phyloP scores from a whole-genome alignment of 257 asterid species.

The Cruciata laevipes region DNA sequence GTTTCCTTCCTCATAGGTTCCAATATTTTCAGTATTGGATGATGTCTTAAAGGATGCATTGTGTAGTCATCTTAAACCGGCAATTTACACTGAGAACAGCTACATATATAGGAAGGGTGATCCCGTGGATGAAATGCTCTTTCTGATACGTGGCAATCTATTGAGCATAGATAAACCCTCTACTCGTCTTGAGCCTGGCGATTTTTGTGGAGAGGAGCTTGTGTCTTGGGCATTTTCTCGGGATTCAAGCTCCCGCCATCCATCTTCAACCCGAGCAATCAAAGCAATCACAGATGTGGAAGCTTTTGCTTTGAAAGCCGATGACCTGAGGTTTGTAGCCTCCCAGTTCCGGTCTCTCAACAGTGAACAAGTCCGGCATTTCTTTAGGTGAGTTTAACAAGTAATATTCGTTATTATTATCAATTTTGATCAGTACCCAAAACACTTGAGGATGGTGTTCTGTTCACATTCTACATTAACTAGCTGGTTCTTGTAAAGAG shows the following conservation, averaged over 20 bases:
- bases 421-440: no score
- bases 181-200: constrained; percentile 35
- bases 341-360: constrained; percentile 15
- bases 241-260: not conserved
- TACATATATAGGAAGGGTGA: constrained; percentile 52
- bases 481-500: not conserved
- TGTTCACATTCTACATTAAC: not conserved
- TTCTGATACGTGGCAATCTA: constrained; percentile 51
- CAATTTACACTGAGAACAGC: constrained; percentile 46
- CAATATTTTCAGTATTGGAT: constrained; percentile 54
- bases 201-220: constrained; percentile 33
- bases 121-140: constrained; percentile 61
- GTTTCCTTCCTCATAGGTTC: constrained; percentile 32
- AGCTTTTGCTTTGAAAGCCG: constrained; percentile 28
- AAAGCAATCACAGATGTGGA: constrained; percentile 25
- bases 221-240: constrained; percentile 25
- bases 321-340: constrained; percentile 24
- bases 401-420: not conserved
- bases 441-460: not conserved
- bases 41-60: constrained; percentile 50
- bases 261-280: constrained; percentile 22
- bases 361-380: not conserved
- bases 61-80: constrained; percentile 40
- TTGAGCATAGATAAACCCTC: constrained; percentile 9
- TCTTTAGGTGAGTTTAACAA: not conserved